Evolutionary conservation across 2,329 filamentous ascomycete genomes (phyloP).

Genomic region (Diplodia corticola): DNA sequence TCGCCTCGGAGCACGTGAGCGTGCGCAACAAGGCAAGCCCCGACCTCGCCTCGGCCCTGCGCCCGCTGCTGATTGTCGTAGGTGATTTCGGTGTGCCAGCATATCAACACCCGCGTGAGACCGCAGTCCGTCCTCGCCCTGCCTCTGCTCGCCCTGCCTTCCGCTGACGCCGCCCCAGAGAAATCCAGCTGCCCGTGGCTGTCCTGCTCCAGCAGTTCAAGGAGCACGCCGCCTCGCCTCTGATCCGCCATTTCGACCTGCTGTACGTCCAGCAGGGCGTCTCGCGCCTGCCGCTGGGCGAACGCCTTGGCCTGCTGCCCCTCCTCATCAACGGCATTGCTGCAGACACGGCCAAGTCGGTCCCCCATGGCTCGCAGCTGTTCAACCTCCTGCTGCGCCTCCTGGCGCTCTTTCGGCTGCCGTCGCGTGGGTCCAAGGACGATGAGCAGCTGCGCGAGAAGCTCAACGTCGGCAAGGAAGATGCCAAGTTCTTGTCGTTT

Average conservation of each 20-base stretch:
- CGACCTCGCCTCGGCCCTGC: not conserved
- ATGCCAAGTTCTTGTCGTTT: conserved; percentile 70
- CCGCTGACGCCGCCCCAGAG: conserved; percentile 34
- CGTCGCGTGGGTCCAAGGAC: conserved; percentile 74
- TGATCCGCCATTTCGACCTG: conserved; percentile 86
- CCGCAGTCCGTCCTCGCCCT: conserved; percentile 45
- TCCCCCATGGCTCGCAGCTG: conserved; percentile 62
- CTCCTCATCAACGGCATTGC: conserved; percentile 67
- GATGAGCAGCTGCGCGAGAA: conserved; percentile 67
- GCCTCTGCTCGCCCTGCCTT: not conserved
- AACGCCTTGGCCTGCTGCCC: conserved; percentile 73
- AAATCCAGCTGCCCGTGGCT: conserved; percentile 79
- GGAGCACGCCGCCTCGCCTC: conserved; percentile 62
- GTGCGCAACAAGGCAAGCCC: conserved; percentile 72
- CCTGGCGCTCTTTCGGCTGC: conserved; percentile 69
- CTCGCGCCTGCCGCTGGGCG: conserved; percentile 58
- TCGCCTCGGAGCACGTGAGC: conserved; percentile 73
- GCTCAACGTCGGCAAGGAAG: conserved; percentile 68
- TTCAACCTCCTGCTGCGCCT: conserved; percentile 83
- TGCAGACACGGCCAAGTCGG: conserved; percentile 56
- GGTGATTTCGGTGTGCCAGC: conserved; percentile 69
- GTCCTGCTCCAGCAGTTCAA: conserved; percentile 88
- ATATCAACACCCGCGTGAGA: conserved; percentile 67
- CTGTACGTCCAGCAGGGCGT: conserved; percentile 86
- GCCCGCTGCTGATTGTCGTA: conserved; percentile 39